Base-by-base conservation (phyloP, 73 alveolate species). In the Vitrella brassicaformis region DNA sequence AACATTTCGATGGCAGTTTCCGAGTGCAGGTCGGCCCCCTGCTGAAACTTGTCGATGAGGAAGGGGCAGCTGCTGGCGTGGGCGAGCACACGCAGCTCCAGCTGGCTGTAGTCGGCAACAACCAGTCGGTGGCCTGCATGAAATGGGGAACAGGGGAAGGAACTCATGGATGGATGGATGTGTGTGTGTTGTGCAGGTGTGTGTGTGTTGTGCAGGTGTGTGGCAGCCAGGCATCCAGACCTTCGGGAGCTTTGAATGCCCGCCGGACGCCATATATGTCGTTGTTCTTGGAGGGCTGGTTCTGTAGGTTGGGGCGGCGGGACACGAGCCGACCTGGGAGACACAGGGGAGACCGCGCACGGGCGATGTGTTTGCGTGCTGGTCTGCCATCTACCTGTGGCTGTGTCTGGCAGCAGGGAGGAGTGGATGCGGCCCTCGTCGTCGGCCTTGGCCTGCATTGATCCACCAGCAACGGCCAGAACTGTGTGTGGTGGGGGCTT, bases 71-170 rank as follows among this genome's bases (percentile, higher is more conserved):
- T 82, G 1, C 97, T 86, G 90, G 91, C 83, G 71, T 93, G 98
- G 0, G 98, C 98, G 28, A 91, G 85, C 47, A 93, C 82, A 68
- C 97, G 86, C 28, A 93, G 87, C 83, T 93, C 97, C 25, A 93
- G 87, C 82, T 93, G 83, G 27, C 97, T 94, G 80, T 93, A 93
- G 80, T 91, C 97, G 1, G 98, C 98, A 1, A 91, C 97, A n/a
- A 93, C 81, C 30, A 91, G 86, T 70, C 80, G 82, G 28, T 77
- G 83, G 19, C 98, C 98, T 69, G 79, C 66, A 29, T 76, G 4
- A n/a, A n/a, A n/a, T n/a, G n/a, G n/a, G n/a, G n/a, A n/a, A n/a
- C n/a, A n/a, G n/a, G n/a, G n/a, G n/a, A n/a, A n/a, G n/a, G n/a
- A n/a, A n/a, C n/a, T n/a, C n/a, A n/a, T n/a, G n/a, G n/a, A n/a